Conservation (phyloP, 1,284 basidiomycete species). For the Melampsora americana region DNA sequence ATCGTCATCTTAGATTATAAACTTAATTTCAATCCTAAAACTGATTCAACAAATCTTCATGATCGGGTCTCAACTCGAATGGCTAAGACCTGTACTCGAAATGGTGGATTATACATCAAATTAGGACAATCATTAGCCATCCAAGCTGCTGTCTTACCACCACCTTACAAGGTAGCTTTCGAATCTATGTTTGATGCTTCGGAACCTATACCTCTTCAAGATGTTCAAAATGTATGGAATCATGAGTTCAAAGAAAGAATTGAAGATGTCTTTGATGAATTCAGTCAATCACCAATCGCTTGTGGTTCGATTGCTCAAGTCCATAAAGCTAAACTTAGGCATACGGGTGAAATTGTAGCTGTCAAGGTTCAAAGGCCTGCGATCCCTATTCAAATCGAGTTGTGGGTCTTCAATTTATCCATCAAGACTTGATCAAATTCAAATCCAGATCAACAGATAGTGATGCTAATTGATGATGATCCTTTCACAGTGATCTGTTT, state of each 20-base stretch:
- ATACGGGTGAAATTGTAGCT: conserved; percentile 61
- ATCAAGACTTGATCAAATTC: neutral
- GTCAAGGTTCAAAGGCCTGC: conserved; percentile 90
- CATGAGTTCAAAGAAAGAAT: conserved; percentile 67
- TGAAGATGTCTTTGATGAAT: conserved; percentile 70
- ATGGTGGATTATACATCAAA: conserved; percentile 85
- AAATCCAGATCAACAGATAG: neutral
- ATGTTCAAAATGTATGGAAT: conserved; percentile 67
- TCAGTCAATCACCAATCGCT: conserved; percentile 70
- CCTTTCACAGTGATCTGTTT: conserved; percentile 46
- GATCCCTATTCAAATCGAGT: conserved; percentile 76
- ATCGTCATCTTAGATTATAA: conserved; percentile 59
- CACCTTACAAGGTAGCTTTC: conserved; percentile 75
- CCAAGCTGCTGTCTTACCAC: conserved; percentile 76
- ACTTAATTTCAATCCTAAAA: conserved; percentile 69
- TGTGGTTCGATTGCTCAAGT: conserved; percentile 87
- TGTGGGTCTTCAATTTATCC: conserved; percentile 39
- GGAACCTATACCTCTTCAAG: conserved; percentile 71
- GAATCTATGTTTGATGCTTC: conserved; percentile 77
- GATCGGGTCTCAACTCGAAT: conserved; percentile 74
- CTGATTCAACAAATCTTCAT: conserved; percentile 65
- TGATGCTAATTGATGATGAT: neutral
- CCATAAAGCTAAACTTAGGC: conserved; percentile 68
- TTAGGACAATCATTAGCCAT: conserved; percentile 70
- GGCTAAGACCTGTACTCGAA: conserved; percentile 69